These are phyloP conservation scores for Pleurotus platypus DNA, from an alignment of 768 basidiomycete species.

Conservation along the genomic window DNA sequence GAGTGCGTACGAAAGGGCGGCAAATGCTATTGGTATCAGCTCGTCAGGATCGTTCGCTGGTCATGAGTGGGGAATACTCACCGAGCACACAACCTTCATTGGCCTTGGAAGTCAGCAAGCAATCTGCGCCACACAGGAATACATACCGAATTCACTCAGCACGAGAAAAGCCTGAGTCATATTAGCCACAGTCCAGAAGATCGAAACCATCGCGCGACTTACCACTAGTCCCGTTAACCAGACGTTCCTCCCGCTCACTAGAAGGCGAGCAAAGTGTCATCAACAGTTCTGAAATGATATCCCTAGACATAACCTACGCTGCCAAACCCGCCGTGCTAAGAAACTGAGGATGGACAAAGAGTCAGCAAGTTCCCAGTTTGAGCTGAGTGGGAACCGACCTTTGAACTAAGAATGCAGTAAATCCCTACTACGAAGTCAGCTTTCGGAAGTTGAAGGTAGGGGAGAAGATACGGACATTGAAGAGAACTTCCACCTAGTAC, in stretches of 20 bases:
- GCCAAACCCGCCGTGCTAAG: slow-evolving; percentile 46
- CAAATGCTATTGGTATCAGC: slow-evolving; percentile 29
- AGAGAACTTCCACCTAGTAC: slow-evolving; percentile 40
- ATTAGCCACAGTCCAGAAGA: slow-evolving; percentile 4
- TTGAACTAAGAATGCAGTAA: slow-evolving; percentile 51
- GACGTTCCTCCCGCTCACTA: slow-evolving; percentile 39
- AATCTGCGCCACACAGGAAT: not conserved
- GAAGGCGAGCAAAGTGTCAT: not conserved
- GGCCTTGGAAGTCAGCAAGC: too few species aligned
- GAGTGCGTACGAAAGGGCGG: slow-evolving; percentile 32
- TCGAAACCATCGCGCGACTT: slow-evolving; percentile 4
- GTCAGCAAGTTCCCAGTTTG: too few species aligned
- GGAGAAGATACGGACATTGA: slow-evolving; percentile 31
- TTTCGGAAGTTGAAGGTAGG: not conserved
- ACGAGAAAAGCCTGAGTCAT: slow-evolving; percentile 9
- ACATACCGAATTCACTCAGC: slow-evolving; percentile 24
- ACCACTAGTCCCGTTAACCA: slow-evolving; percentile 16
- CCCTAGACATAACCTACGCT: slow-evolving; percentile 23
- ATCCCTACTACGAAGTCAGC: slow-evolving; percentile 30
- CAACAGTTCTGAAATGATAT: not conserved
- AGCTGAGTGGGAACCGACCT: slow-evolving; percentile 23
- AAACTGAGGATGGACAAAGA: slow-evolving; percentile 28
- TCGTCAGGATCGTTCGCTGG: not conserved
- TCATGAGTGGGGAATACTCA: not conserved
- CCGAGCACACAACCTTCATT: slow-evolving; percentile 20